A percentile compares a stretch with the other conserved stretches of the same genome.
Conservation (phyloP, 192 early-diverging fungal genomes). For the Dissophora ornata region DNA sequence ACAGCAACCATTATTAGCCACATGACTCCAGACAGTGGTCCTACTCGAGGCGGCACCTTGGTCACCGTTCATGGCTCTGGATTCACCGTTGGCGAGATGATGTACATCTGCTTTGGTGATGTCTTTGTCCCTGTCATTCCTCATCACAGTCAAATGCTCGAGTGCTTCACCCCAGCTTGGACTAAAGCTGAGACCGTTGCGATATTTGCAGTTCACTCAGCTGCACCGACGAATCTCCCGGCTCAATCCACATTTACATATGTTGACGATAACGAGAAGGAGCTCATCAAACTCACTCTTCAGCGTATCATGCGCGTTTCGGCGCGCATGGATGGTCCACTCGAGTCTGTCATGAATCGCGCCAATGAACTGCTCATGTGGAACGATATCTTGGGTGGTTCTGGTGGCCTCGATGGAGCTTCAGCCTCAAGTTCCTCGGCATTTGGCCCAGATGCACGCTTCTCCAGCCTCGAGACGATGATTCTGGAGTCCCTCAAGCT, state of each 20-base stretch:
- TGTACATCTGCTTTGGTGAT: slow-evolving; percentile 51
- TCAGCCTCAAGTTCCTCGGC: background rate
- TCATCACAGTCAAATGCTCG: slow-evolving; percentile 34
- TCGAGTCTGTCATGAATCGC: slow-evolving; percentile 39
- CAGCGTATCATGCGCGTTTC: slow-evolving; percentile 49
- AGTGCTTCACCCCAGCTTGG: slow-evolving; percentile 42
- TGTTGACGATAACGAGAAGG: slow-evolving; percentile 51
- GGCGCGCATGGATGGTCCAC: slow-evolving; percentile 29
- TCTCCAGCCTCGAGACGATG: slow-evolving; percentile 39
- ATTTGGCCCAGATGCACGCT: background rate
- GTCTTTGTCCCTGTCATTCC: slow-evolving; percentile 42
- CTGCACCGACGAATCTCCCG: background rate
- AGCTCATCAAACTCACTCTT: slow-evolving; percentile 46
- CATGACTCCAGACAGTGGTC: slow-evolving; percentile 46
- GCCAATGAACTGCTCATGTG: slow-evolving; percentile 42
- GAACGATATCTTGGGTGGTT: slow-evolving; percentile 32
- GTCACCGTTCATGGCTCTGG: slow-evolving; percentile 44
- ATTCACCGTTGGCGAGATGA: slow-evolving; percentile 43
- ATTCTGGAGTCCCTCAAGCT: slow-evolving; percentile 42
- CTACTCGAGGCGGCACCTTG: slow-evolving; percentile 46
- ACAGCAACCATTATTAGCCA: slow-evolving; percentile 21
- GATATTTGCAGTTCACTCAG: slow-evolving; percentile 22
- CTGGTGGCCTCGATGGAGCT: background rate
- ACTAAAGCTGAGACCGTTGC: slow-evolving; percentile 36
- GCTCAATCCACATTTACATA: slow-evolving; percentile 39